These are phyloP conservation scores for Lanmaoa pseudosensibilis DNA, from an alignment of 768 basidiomycete genomes.

Conservation along the genomic window DNA sequence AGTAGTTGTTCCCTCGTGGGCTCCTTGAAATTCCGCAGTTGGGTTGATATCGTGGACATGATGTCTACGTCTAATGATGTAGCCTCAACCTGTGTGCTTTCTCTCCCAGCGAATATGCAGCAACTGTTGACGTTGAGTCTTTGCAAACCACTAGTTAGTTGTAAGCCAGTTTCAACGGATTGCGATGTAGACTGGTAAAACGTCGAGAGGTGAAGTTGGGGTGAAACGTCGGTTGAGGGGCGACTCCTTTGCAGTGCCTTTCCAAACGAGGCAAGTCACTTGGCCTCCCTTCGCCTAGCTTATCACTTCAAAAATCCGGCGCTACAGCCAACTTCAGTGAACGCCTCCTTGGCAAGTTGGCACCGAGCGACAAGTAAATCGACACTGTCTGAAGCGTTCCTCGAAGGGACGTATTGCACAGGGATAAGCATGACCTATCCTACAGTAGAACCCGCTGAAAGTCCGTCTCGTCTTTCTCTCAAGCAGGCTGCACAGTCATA, in stretches of 20 bases:
- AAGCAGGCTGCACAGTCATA: neutral
- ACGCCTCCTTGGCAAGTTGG: neutral
- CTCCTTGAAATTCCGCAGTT: conserved; percentile 89
- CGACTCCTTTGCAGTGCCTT: conserved; percentile 8
- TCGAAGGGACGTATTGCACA: neutral
- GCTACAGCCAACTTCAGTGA: neutral
- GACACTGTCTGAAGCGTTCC: neutral
- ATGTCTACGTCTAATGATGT: conserved; percentile 5
- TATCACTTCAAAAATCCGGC: neutral
- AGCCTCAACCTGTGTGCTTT: neutral
- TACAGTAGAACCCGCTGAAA: neutral
- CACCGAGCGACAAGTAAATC: neutral
- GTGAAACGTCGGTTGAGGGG: conserved; percentile 12
- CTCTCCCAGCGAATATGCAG: neutral
- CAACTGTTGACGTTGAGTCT: neutral
- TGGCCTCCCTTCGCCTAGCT: no score
- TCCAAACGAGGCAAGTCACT: conserved; percentile 17
- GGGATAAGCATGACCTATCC: neutral
- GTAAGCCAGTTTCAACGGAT: conserved; percentile 5
- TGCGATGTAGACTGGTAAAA: conserved; percentile 1
- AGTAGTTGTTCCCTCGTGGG: conserved; percentile 85
- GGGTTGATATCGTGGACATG: conserved; percentile 84
- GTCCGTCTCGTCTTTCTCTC: neutral
- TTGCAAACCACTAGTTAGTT: neutral
- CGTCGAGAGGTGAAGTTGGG: neutral